These are phyloP conservation scores for Emmonsia crescens DNA, from an alignment of 2,329 filamentous ascomycete genomes.

Conservation along the genomic window DNA sequence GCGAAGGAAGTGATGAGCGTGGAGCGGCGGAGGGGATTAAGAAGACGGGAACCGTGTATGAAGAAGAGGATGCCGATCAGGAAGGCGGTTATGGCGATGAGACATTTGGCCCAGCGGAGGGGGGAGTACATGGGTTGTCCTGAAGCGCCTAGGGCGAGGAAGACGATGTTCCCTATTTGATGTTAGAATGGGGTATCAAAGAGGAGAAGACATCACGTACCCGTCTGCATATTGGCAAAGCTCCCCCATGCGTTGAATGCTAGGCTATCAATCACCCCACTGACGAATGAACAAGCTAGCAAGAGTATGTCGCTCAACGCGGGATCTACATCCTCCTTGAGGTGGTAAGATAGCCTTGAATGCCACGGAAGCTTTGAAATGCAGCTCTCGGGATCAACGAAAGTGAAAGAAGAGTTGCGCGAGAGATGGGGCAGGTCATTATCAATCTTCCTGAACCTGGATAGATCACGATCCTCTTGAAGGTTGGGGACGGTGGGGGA, in stretches of 20 bases:
- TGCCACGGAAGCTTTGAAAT: slow-evolving; percentile 1
- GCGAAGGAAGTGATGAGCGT: slow-evolving; percentile 31
- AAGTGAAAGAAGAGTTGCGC: slow-evolving; percentile 11
- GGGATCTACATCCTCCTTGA: slow-evolving; percentile 11
- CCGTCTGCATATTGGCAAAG: slow-evolving; percentile 15
- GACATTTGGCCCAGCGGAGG: slow-evolving; percentile 34
- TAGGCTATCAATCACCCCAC: slow-evolving; percentile 12
- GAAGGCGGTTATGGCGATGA: slow-evolving; percentile 31
- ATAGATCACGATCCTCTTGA: neutral
- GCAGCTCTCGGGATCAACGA: slow-evolving; percentile 3
- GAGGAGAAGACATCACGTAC: neutral
- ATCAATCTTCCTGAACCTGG: neutral
- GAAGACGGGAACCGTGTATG: slow-evolving; percentile 23
- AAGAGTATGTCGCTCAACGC: slow-evolving; percentile 8
- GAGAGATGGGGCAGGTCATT: neutral
- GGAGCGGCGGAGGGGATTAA: slow-evolving; percentile 26
- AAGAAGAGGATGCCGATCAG: slow-evolving; percentile 32
- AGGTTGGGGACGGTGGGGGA: neutral
- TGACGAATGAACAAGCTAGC: slow-evolving; percentile 12
- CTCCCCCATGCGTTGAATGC: slow-evolving; percentile 15
- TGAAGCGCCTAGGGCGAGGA: slow-evolving; percentile 33
- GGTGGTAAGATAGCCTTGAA: slow-evolving; percentile 3
- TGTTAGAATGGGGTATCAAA: neutral
- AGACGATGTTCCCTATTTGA: slow-evolving; percentile 33
- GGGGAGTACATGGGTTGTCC: slow-evolving; percentile 30